Conservation (phyloP, 176 grass and related monocot species). For the Hsuehochloa calcarea region DNA sequence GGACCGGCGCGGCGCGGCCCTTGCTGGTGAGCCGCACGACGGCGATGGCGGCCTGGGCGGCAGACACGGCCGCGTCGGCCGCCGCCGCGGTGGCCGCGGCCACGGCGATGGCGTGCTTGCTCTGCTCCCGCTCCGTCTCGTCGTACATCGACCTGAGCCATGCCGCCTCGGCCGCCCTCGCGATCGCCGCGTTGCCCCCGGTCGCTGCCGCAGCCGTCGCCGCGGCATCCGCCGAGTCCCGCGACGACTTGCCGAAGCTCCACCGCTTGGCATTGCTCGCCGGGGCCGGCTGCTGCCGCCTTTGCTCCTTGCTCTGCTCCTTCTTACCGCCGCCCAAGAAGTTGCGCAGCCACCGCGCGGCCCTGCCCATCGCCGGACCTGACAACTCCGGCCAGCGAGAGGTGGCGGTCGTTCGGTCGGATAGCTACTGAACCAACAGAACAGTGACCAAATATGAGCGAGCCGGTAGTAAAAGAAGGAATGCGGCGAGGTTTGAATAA, state of each 20-base stretch:
- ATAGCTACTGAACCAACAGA: background rate
- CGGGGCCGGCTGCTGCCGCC: background rate
- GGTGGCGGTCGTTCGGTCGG: background rate
- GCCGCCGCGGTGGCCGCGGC: conserved; percentile 76
- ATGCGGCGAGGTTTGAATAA: conserved; percentile 31
- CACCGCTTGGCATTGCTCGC: conserved; percentile 50
- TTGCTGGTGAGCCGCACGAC: conserved; percentile 83
- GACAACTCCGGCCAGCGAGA: background rate
- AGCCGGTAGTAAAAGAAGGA: background rate
- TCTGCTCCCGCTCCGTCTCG: conserved; percentile 77
- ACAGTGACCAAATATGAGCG: background rate
- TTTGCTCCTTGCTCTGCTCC: conserved; percentile 32
- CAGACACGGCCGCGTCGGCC: conserved; percentile 69
- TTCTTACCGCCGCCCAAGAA: conserved; percentile 48
- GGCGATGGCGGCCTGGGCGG: conserved; percentile 74
- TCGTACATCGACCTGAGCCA: conserved; percentile 61
- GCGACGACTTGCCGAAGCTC: conserved; percentile 79
- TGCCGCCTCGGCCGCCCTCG: conserved; percentile 44
- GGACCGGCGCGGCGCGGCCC: conserved; percentile 22
- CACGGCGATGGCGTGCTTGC: conserved; percentile 92
- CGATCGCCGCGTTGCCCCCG: conserved; percentile 41
- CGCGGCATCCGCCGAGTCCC: conserved; percentile 40
- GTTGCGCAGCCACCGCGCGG: conserved; percentile 69
- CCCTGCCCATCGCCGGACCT: conserved; percentile 71
- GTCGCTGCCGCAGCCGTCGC: background rate